Evolutionary conservation across 108 stramenopile genomes (phyloP).

Genomic region (Cyclotella atomus): DNA sequence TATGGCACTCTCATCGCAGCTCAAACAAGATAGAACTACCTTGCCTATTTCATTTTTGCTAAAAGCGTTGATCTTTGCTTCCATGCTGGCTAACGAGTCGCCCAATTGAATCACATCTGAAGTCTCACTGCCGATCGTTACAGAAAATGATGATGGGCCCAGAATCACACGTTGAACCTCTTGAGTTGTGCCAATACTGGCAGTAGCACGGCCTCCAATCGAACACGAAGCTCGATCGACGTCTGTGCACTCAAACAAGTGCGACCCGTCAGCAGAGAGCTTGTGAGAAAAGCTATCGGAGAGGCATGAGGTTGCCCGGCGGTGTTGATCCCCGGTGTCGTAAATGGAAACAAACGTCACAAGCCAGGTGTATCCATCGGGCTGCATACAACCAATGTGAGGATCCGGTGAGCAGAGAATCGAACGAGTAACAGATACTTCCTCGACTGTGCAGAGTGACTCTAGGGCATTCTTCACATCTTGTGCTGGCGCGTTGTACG

Average conservation of each 20-base stretch:
- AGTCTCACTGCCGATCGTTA: constrained; percentile 46
- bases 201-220: constrained; percentile 33
- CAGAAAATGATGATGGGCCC: constrained; percentile 39
- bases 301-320: constrained; percentile 24
- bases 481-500: constrained; percentile 61
- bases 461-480: constrained; percentile 69
- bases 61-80: constrained; percentile 45
- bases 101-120: constrained; percentile 37
- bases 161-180: constrained; percentile 43
- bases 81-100: constrained; percentile 28
- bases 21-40: constrained; percentile 32
- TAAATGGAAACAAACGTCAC: constrained; percentile 55
- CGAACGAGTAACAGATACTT: constrained; percentile 61
- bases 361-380: constrained; percentile 65
- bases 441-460: constrained; percentile 60
- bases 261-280: constrained; percentile 49
- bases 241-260: constrained; percentile 53
- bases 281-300: constrained; percentile 41
- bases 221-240: constrained; percentile 29
- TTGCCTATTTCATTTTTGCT: constrained; percentile 35
- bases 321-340: constrained; percentile 50
- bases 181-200: constrained; percentile 35
- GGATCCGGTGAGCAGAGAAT: constrained; percentile 51
- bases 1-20: constrained; percentile 22
- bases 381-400: constrained; percentile 41